Percentiles rank a stretch among this genome's conserved stretches.
Evolutionary conservation across 164 flowering plant genomes (phyloP).

Genomic region (Magnolia sinica): DNA sequence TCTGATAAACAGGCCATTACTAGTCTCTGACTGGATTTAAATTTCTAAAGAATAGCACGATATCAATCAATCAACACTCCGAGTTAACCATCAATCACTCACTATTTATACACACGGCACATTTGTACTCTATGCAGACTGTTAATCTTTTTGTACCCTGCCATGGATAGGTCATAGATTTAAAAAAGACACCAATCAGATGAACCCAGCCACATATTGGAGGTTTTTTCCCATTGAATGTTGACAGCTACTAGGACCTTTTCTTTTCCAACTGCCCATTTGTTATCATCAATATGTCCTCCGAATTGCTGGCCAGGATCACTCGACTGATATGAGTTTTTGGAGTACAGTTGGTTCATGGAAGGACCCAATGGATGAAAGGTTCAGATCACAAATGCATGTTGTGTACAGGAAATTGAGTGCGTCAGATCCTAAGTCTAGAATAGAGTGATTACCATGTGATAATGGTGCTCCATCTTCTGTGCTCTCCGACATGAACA

Average conservation of each 20-base stretch:
- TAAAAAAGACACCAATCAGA: not conserved
- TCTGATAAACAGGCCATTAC: not conserved
- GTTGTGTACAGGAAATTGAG: not conserved
- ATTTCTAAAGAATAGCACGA: not conserved
- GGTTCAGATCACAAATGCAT: not conserved
- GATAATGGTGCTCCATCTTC: not conserved
- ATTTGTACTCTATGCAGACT: not conserved
- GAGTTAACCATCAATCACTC: not conserved
- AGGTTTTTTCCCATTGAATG: not conserved
- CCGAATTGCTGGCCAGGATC: not conserved
- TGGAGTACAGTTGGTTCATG: not conserved
- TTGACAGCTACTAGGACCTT: not conserved
- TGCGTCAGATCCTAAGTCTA: not conserved
- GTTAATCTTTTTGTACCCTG: not conserved
- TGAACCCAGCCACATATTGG: not conserved
- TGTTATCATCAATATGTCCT: not conserved
- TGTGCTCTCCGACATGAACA: slow-evolving; percentile 4
- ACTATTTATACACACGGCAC: not conserved
- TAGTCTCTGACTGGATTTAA: not conserved
- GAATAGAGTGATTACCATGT: slow-evolving; percentile 5
- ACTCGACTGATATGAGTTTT: not conserved
- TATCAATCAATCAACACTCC: not conserved
- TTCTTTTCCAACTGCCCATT: not conserved
- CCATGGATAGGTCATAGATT: not conserved
- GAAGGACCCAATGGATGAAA: not conserved